These are phyloP conservation scores for Fomitopsis schrenkii DNA, from an alignment of 1,284 basidiomycete genomes.

Conservation along the genomic window DNA sequence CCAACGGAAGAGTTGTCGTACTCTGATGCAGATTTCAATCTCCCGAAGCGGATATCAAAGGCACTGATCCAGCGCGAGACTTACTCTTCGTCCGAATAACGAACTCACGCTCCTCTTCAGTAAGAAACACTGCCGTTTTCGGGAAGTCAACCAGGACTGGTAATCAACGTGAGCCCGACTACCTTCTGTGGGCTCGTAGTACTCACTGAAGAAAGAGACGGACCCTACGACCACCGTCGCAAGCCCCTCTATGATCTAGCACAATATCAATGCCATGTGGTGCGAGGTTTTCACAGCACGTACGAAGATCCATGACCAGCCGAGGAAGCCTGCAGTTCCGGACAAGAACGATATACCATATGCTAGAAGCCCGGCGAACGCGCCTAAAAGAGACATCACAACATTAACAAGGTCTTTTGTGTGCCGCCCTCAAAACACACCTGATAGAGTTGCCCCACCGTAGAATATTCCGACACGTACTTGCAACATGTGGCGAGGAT, in stretches of 20 bases:
- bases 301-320: conserved; percentile 48
- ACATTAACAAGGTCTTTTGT: neutral
- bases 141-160: conserved; percentile 58
- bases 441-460: conserved; percentile 30
- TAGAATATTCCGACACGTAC: conserved; percentile 33
- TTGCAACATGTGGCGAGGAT: conserved; percentile 31
- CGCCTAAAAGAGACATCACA: conserved; percentile 12
- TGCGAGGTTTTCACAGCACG: neutral
- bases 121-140: conserved; percentile 51
- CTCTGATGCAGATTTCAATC: conserved; percentile 29
- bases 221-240: conserved; percentile 44
- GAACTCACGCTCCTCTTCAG: conserved; percentile 53
- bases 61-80: conserved; percentile 4
- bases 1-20: conserved; percentile 64
- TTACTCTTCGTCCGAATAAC: conserved; percentile 63
- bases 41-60: too few relatives aligned
- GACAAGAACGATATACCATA: conserved; percentile 41
- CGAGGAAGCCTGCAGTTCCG: conserved; percentile 33
- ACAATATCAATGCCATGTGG: too few relatives aligned
- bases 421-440: neutral
- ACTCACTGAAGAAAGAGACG: conserved; percentile 39
- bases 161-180: neutral
- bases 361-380: conserved; percentile 36
- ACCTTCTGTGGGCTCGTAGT: neutral
- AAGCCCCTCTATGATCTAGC: conserved; percentile 51